phyloP scores from a whole-genome alignment of 2,329 filamentous ascomycete species.

The Colletotrichum acutatum region DNA sequence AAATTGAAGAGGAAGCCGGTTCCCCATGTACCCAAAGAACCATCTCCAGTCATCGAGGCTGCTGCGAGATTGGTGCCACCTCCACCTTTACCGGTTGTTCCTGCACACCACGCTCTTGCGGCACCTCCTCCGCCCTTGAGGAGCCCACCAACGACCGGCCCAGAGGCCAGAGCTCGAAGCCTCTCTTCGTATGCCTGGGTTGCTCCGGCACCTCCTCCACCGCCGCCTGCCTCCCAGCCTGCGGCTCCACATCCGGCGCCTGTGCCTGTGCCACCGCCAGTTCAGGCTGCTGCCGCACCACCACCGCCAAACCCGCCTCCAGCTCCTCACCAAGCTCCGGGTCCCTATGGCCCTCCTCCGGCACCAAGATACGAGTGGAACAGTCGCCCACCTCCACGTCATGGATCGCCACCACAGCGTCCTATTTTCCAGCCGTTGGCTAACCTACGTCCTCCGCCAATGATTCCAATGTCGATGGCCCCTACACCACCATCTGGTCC shows the following conservation, averaged over 20 bases:
- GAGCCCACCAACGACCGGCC: constrained; percentile 31
- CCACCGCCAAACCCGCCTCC: constrained; percentile 48
- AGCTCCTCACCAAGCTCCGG: constrained; percentile 48
- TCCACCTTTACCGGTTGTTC: constrained; percentile 40
- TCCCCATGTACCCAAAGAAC: constrained; percentile 40
- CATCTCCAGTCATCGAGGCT: constrained; percentile 20
- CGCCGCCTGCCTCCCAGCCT: constrained; percentile 30
- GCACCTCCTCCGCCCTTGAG: constrained; percentile 37
- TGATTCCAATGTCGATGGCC: constrained; percentile 55
- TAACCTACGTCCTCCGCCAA: constrained; percentile 61
- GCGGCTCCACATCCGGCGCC: constrained; percentile 37
- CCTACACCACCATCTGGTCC: constrained; percentile 54
- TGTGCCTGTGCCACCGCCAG: constrained; percentile 35
- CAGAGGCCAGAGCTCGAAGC: constrained; percentile 36
- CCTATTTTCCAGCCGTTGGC: constrained; percentile 50
- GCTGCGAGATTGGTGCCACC: constrained; percentile 19
- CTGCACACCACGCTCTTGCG: constrained; percentile 40
- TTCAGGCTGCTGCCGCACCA: constrained; percentile 35
- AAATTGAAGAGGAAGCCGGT: constrained; percentile 62
- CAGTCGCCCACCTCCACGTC: constrained; percentile 58
- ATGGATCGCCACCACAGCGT: constrained; percentile 59
- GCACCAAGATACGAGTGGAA: constrained; percentile 54
- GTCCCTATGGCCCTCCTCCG: constrained; percentile 45
- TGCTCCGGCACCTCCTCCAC: constrained; percentile 30
- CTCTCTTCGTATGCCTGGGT: constrained; percentile 34